Base-by-base conservation (phyloP, 345 rosid genomes). In the Aquilaria sinensis region DNA sequence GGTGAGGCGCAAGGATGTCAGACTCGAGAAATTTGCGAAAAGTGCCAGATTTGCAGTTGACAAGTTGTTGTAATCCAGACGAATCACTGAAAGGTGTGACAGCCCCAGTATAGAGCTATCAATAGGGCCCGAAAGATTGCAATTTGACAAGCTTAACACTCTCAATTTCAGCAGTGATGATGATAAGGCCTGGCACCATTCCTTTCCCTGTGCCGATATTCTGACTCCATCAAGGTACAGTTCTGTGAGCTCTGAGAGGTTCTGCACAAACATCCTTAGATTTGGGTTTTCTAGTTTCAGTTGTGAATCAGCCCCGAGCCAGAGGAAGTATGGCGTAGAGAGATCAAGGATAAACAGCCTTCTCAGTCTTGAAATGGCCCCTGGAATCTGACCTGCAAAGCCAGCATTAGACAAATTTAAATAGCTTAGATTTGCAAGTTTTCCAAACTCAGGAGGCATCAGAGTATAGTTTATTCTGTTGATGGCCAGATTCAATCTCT, bases 301-400 rank as follows among this genome's bases (percentile, higher is more conserved):
- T 3, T 37, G 43, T 37, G 8, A 37, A 45, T 4, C 0, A 12
- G 0, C 0, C 15, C 51, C 68, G 23, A n/a, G n/a, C n/a, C n/a
- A n/a, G 9, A 33, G 33, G 31, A 8, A 37, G 9, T 5, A 37
- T n/a, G 7, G 0, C 6, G 33, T 1, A 31, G 90, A 80, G 9
- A 85, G 67, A 67, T 82, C 87, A 32, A 85, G 82, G 37, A 53
- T 69, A 2, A 73, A 77, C 74, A 85, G 62, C 56, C 33, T 72
- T 14, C 57, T 57, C 81, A 85, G 0, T 12, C 32, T 3, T 14
- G 83, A 80, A 62, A 81, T 54, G 64, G 37, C 56, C 23, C 12
- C 14, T 0, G 81, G 86, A 54, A 78, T 55, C 64, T 78, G 74
- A 9, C 77, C 86, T 9, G 45, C 10, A 30, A 78, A 43, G 46